Base-by-base conservation (phyloP, 768 basidiomycete genomes). In the Auriscalpium orientale region DNA sequence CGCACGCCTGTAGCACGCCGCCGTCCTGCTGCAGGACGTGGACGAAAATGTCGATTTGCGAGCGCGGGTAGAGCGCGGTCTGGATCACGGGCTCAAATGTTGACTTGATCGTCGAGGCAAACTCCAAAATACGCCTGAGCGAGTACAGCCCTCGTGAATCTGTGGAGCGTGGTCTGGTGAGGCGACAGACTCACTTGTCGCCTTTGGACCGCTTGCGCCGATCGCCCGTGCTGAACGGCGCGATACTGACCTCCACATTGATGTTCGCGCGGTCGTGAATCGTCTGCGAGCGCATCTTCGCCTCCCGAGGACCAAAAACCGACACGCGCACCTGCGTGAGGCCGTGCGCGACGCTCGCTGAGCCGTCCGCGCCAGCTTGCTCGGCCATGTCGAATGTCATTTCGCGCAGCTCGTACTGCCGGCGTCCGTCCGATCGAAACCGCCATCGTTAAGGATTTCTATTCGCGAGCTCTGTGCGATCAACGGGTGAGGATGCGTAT, bases 1-100 rank as follows among this genome's bases (percentile, higher is more conserved):
- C 90, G 61, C 91, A 88, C 6, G 95, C 85, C 55, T 91, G 88
- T 21, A 98, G 79, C 44, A 98, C 76, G 0, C 91, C 91, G 43
- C 97, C 97, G 65, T 99, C 97, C 67, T 94, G 89, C 62, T 97
- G 91, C 40, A 97, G 74, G 33, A 99, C 85, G 69, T 95, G 93
- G 8, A 99, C 78, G 70, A 85, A 90, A 58, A 99, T 85, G 71
- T 95, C 91, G 68, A 99, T 97, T 68, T 94, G 86, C 36, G 90
- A 90, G 49, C 97, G 85, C 20, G 95, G 95, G 72, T 97, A 98
- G 48, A 99, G 80, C 58, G 79, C 80, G 8, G 89, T 88, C 67
- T 93, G 89, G 21, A 99, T 82, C 54, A 95, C 92, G 44, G 95
- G 93, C 67, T 98, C 95, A 67, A 99, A 98, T 0, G 97, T 98